A percentile compares a stretch with the other conserved stretches of the same genome.
These are phyloP conservation scores for Trichoderma oligosporum DNA, from an alignment of 2,329 filamentous ascomycete genomes.

Conservation along the genomic window DNA sequence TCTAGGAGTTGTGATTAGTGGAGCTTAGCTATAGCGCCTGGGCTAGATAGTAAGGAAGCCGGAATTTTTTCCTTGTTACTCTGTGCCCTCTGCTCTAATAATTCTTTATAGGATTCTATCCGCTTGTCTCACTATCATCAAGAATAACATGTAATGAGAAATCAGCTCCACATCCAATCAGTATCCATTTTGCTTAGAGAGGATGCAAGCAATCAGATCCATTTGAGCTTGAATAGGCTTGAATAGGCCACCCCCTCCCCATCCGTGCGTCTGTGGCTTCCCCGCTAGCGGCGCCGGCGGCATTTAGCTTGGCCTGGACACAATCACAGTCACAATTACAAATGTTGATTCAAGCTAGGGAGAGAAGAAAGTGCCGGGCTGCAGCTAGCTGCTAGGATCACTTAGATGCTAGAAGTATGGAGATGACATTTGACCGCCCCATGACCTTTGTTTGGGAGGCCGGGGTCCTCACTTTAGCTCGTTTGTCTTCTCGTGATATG, in stretches of 20 bases:
- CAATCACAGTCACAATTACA: not conserved
- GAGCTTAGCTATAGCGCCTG: too few relatives aligned
- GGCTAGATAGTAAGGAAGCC: too few relatives aligned
- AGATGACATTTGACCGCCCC: conserved; percentile 5
- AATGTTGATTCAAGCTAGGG: too few relatives aligned
- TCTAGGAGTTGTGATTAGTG: not conserved
- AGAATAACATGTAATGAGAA: too few relatives aligned
- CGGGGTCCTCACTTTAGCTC: not conserved
- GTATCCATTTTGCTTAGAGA: too few relatives aligned
- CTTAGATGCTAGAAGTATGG: too few relatives aligned
- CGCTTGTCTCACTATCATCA: too few relatives aligned
- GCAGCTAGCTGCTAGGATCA: conserved; percentile 10
- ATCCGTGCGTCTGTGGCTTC: conserved; percentile 6
- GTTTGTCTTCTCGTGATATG: too few relatives aligned
- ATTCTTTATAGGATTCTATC: too few relatives aligned
- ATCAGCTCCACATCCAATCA: too few relatives aligned
- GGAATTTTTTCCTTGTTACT: too few relatives aligned
- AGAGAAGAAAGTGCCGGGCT: conserved; percentile 5
- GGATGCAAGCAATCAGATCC: not conserved
- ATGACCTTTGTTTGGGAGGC: conserved; percentile 5
- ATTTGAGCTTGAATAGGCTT: not conserved
- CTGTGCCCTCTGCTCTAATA: too few relatives aligned
- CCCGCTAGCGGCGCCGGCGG: conserved; percentile 8
- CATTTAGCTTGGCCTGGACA: conserved; percentile 7
- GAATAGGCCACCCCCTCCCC: not conserved